Evolutionary conservation across 805 yeast genomes (phyloP).

Genomic region (Wickerhamomyces hampshirensis): DNA sequence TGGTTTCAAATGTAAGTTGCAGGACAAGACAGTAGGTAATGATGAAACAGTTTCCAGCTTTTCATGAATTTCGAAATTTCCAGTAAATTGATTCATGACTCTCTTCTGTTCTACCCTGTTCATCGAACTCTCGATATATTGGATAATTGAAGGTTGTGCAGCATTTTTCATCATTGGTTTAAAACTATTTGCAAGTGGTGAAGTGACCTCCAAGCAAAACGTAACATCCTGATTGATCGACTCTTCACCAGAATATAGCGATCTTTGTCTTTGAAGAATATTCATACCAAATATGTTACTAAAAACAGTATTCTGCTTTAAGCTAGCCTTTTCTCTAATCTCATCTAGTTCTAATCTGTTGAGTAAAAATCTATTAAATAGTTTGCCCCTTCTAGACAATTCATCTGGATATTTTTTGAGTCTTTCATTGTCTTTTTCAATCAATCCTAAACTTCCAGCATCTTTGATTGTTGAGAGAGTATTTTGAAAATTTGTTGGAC

Average conservation of each 20-base stretch:
- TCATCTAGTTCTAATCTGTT: constrained; percentile 50
- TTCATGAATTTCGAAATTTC: constrained; percentile 46
- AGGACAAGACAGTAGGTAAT: constrained; percentile 59
- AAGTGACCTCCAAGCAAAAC: constrained; percentile 15
- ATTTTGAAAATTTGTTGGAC: constrained; percentile 73
- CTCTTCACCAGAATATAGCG: constrained; percentile 18
- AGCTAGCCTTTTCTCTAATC: constrained; percentile 21
- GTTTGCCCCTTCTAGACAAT: constrained; percentile 33
- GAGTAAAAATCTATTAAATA: constrained; percentile 57
- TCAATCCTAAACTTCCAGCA: constrained; percentile 47
- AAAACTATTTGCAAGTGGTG: constrained; percentile 11
- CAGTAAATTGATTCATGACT: constrained; percentile 49
- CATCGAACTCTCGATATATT: constrained; percentile 59
- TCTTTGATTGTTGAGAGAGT: constrained; percentile 43
- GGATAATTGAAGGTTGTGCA: constrained; percentile 37
- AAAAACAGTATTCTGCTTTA: constrained; percentile 8
- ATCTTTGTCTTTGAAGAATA: constrained; percentile 25
- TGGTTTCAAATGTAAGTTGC: constrained; percentile 52
- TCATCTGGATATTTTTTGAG: constrained; percentile 2
- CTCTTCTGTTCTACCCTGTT: constrained; percentile 45
- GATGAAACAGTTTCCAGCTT: constrained; percentile 44
- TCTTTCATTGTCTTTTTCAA: constrained; percentile 38
- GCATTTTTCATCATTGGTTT: constrained; percentile 27
- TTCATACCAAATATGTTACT: constrained; percentile 36
- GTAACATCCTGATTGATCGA: constrained; percentile 5